Conservation (phyloP, 306 rosid genomes). For the Prunus mongolica region DNA sequence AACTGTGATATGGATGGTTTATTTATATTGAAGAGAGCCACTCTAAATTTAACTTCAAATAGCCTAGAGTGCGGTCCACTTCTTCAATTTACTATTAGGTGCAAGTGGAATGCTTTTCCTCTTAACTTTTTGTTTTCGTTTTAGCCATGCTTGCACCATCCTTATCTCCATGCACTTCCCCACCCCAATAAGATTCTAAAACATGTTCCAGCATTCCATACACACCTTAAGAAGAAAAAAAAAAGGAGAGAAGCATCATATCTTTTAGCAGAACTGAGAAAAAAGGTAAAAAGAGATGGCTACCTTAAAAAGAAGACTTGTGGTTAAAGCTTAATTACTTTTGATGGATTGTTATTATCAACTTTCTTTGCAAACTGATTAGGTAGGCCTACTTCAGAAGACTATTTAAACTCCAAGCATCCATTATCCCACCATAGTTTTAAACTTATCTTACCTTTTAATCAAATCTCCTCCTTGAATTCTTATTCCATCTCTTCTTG, state of each 20-base stretch:
- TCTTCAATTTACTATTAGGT: constrained; percentile 27
- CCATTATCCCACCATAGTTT: constrained; percentile 29
- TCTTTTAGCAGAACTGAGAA: constrained; percentile 24
- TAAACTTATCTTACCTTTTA: constrained; percentile 11
- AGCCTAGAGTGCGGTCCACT: constrained; percentile 40
- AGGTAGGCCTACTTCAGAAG: constrained; percentile 30
- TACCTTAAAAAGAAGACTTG: constrained; percentile 2
- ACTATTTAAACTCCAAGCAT: constrained; percentile 45
- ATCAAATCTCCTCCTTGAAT: constrained; percentile 26
- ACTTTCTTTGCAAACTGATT: constrained; percentile 23
- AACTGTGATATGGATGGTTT: constrained; percentile 1
- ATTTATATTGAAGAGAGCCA: constrained; percentile 3
- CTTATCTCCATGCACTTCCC: constrained; percentile 42
- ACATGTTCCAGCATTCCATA: constrained; percentile 25
- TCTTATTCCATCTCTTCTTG: constrained; percentile 20
- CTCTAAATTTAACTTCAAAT: constrained; percentile 16
- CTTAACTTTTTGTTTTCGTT: constrained; percentile 26
- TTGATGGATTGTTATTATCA: constrained; percentile 8
- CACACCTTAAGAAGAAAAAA: constrained; percentile 19
- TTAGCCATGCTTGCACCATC: constrained; percentile 39
- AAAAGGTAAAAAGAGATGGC: not conserved
- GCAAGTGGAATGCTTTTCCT: constrained; percentile 24
- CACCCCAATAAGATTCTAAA: constrained; percentile 32
- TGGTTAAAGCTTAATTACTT: constrained; percentile 30
- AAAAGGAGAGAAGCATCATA: constrained; percentile 24